Base-by-base conservation (phyloP, 1,284 basidiomycete species). In the Ganoderma multipileum region DNA sequence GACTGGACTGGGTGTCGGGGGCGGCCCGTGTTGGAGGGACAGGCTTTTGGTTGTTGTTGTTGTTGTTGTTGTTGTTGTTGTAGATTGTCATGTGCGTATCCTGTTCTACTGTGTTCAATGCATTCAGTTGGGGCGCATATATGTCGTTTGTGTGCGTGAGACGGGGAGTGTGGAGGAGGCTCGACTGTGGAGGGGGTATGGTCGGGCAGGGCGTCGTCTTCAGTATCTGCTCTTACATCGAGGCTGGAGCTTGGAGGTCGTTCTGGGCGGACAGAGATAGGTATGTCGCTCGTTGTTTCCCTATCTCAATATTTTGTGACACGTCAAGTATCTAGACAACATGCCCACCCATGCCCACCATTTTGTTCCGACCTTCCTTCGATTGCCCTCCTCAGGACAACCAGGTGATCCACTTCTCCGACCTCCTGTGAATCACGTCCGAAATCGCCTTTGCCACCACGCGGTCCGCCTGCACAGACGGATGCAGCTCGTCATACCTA, bases 21-120 rank as follows among this genome's bases (percentile, higher is more conserved):
- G 82, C 84, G 87, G 81, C 86, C 87, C 87, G 86, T 89, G 85
- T 82, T 84, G 81, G 82, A 83, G 86, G 79, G 78, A 87, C 79
- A 87, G 64, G 18, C 50, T 55, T 62, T 63, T 67, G 67, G 65
- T 44, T 68, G 64, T 47, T 23, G 9, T 44, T 20, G 42, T 44
- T 18, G n/a, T n/a, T n/a, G n/a, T 18, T 6, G 42, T 44, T 20
- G 47, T 11, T 41, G 39, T 41, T 41, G 11, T 41, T 14, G 39
- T 42, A 42, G 47, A 50, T 26, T 12, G 3, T 23, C 18, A 50
- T 62, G 52, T 65, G 12, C 30, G 50, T 63, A 18, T 44, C 28
- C 41, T 6, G 28, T 36, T 14, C 6, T 39, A 16, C 18, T 44
- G 11, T 26, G 16, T n/a, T 47, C 9, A 33, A 55, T 33, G 28